Evolutionary conservation across 345 rosid species (phyloP).

Genomic region (Boechera stricta): DNA sequence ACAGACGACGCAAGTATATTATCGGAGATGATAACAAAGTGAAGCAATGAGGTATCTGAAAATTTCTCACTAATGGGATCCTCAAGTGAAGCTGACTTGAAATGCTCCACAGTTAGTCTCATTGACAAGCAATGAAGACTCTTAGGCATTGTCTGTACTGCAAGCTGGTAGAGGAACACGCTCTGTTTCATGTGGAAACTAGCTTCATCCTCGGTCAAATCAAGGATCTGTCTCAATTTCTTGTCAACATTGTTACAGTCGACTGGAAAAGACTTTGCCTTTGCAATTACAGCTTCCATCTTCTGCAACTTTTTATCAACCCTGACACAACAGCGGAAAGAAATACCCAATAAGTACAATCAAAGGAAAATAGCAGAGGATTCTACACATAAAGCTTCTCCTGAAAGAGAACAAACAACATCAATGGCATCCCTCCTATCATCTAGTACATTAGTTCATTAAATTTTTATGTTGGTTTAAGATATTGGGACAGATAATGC

Average conservation of each 20-base stretch:
- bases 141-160: constrained; percentile 93
- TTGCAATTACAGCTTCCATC: constrained; percentile 73
- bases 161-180: constrained; percentile 80
- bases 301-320: constrained; percentile 65
- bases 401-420: constrained; percentile 12
- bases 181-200: constrained; percentile 84
- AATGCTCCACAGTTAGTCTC: constrained; percentile 87
- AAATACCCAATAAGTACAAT: constrained; percentile 19
- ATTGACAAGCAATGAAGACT: constrained; percentile 93
- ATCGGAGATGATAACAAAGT: constrained; percentile 75
- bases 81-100: constrained; percentile 58
- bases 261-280: constrained; percentile 68
- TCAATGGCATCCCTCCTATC: constrained; percentile 16
- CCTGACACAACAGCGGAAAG: constrained; percentile 50
- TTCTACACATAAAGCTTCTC: constrained; percentile 23
- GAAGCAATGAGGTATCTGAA: constrained; percentile 71
- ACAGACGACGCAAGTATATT: constrained; percentile 91
- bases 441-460: constrained; percentile 17
- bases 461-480: constrained; percentile 5
- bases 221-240: constrained; percentile 90
- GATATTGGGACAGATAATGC: constrained; percentile 14
- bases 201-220: constrained; percentile 91
- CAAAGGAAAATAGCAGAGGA: constrained; percentile 15
- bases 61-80: constrained; percentile 53
- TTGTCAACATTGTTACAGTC: constrained; percentile 93